These are phyloP conservation scores for Talaromyces stipitatus DNA, from an alignment of 495 filamentous ascomycete genomes.

Conservation along the genomic window DNA sequence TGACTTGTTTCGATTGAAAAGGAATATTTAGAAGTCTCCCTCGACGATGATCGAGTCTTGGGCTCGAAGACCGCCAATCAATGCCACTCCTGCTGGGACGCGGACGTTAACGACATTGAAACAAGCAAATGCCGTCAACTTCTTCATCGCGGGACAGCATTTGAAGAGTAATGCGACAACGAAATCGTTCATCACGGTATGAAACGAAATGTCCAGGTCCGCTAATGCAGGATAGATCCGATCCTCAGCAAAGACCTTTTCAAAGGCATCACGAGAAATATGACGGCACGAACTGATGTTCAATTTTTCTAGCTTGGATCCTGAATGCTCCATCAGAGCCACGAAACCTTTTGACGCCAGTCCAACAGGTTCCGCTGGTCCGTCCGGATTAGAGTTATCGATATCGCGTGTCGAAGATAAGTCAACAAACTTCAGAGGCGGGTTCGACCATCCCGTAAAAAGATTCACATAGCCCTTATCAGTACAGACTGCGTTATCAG, in stretches of 20 bases:
- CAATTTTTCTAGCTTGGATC: conserved; percentile 48
- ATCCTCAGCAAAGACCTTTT: conserved; percentile 57
- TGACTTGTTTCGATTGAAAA: not conserved
- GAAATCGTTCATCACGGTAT: conserved; percentile 63
- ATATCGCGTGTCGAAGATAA: conserved; percentile 66
- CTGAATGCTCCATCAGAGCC: conserved; percentile 81
- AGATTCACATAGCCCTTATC: conserved; percentile 61
- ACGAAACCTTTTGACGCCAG: conserved; percentile 66
- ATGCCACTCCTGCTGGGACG: conserved; percentile 63
- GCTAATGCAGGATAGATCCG: conserved; percentile 54
- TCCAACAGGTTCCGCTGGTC: conserved; percentile 50
- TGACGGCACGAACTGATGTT: conserved; percentile 75
- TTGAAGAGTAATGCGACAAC: conserved; percentile 66
- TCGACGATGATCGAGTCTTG: conserved; percentile 49
- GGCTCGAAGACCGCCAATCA: conserved; percentile 72
- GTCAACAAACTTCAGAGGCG: conserved; percentile 58
- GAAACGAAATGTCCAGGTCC: conserved; percentile 73
- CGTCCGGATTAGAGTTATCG: conserved; percentile 59
- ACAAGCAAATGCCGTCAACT: conserved; percentile 75
- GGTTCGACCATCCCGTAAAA: conserved; percentile 72
- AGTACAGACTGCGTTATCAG: conserved; percentile 62
- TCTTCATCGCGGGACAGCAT: conserved; percentile 63
- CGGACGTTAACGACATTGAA: conserved; percentile 63
- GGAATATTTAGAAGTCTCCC: conserved; percentile 22
- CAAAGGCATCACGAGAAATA: conserved; percentile 59